A percentile compares a stretch with the other conserved stretches of the same genome.
Evolutionary conservation across 2,329 filamentous ascomycete species (phyloP).

Genomic region (Trichophaea hybrida): DNA sequence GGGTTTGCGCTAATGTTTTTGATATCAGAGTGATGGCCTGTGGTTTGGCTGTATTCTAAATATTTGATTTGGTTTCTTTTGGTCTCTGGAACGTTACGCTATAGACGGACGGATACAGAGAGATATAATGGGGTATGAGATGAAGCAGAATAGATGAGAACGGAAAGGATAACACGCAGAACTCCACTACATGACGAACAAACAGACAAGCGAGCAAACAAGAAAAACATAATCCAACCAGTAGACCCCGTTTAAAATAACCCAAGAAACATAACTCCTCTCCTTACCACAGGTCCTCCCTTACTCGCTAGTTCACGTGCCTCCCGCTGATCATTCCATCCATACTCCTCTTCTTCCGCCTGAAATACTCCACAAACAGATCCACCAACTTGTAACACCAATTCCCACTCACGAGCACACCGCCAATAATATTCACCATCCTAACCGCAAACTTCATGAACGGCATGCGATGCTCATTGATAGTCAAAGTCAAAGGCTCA

Average conservation of each 20-base stretch:
- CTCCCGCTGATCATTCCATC: slow-evolving; percentile 31
- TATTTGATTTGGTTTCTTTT: neutral
- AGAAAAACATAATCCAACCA: slow-evolving; percentile 59
- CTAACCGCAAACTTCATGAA: slow-evolving; percentile 63
- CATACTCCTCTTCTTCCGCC: slow-evolving; percentile 27
- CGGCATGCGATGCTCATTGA: slow-evolving; percentile 66
- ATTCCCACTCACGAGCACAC: slow-evolving; percentile 81
- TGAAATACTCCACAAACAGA: slow-evolving; percentile 42
- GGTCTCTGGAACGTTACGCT: neutral
- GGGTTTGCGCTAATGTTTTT: slow-evolving; percentile 26
- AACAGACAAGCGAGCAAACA: slow-evolving; percentile 28
- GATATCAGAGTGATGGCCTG: neutral
- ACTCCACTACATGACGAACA: neutral
- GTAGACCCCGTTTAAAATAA: neutral
- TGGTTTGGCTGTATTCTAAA: neutral
- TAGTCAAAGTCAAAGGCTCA: slow-evolving; percentile 77
- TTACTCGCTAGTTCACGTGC: neutral
- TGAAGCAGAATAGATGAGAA: neutral
- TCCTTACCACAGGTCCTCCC: neutral
- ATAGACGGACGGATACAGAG: no score
- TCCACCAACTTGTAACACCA: slow-evolving; percentile 81
- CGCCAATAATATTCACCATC: slow-evolving; percentile 67
- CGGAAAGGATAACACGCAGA: neutral
- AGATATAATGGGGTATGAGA: no score
- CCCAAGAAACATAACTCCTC: neutral